Percentiles rank a stretch among this genome's conserved stretches.
Evolutionary conservation across 768 basidiomycete genomes (phyloP).

Genomic region (Clitopilus passeckerianus): DNA sequence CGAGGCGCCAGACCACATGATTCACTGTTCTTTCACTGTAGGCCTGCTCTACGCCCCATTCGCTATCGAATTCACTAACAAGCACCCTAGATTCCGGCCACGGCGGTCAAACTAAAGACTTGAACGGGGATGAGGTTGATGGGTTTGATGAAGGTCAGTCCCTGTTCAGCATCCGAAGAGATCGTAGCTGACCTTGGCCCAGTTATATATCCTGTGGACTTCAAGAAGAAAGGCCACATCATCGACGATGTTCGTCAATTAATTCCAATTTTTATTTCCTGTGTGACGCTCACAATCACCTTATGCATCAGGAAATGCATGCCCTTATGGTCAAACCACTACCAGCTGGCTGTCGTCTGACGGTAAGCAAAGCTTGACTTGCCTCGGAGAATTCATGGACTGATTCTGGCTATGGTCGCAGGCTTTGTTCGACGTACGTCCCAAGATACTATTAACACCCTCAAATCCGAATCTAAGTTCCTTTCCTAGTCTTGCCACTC

Average conservation of each 20-base stretch:
- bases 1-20: slow-evolving; percentile 63
- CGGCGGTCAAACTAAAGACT: slow-evolving; percentile 85
- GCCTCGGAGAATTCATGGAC: too few relatives aligned
- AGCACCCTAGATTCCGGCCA: slow-evolving; percentile 74
- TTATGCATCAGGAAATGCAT: slow-evolving; percentile 36
- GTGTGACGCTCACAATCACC: not conserved
- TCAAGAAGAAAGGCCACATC: slow-evolving; percentile 70
- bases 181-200: not conserved
- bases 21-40: slow-evolving; percentile 76
- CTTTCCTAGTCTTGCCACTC: slow-evolving; percentile 45
- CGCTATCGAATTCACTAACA: not conserved
- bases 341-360: slow-evolving; percentile 45
- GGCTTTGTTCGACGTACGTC: slow-evolving; percentile 48
- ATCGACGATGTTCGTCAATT: slow-evolving; percentile 51
- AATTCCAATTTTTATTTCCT: slow-evolving; percentile 1
- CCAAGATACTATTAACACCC: not conserved
- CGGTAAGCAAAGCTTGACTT: slow-evolving; percentile 26
- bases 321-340: slow-evolving; percentile 44
- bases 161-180: not conserved
- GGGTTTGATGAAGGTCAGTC: slow-evolving; percentile 71
- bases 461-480: not conserved
- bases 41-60: slow-evolving; percentile 8
- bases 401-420: slow-evolving; percentile 10
- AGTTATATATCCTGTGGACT: slow-evolving; percentile 91
- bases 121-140: slow-evolving; percentile 73